Conservation (phyloP, 495 filamentous ascomycete genomes). For the Tetracladium marchalianum region DNA sequence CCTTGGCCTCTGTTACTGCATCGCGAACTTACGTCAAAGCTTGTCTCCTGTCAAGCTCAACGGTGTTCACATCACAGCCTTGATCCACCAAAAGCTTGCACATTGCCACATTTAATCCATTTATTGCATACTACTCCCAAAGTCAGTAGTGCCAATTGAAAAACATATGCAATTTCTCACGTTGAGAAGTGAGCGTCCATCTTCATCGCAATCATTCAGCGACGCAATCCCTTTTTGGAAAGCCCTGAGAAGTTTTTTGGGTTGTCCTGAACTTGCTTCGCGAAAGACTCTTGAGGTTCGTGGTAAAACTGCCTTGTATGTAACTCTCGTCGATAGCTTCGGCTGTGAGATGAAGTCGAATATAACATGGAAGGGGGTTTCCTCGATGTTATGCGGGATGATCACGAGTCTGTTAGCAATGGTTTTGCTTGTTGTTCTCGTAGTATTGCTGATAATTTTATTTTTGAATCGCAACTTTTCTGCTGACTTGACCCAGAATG, state of each 20-base stretch:
- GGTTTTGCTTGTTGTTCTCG: background rate
- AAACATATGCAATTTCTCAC: background rate
- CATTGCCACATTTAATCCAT: too few species aligned
- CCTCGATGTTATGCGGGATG: background rate
- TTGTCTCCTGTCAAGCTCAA: too few species aligned
- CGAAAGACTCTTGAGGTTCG: conserved; percentile 1
- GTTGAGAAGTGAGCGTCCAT: conserved; percentile 5
- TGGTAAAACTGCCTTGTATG: conserved; percentile 1
- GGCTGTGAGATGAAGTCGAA: background rate
- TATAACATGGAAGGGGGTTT: background rate
- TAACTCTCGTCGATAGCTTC: background rate
- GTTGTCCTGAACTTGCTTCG: background rate
- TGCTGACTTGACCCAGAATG: too few species aligned
- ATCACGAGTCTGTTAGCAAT: conserved; percentile 3
- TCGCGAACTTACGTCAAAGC: too few species aligned
- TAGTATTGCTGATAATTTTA: too few species aligned
- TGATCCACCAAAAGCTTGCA: too few species aligned
- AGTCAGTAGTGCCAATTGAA: background rate
- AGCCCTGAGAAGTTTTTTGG: background rate
- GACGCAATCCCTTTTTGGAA: background rate
- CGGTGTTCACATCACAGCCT: too few species aligned
- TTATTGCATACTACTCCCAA: conserved; percentile 2
- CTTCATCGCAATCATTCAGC: conserved; percentile 6
- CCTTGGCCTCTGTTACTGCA: too few species aligned
- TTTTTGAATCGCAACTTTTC: too few species aligned